Evolutionary conservation across 2,329 filamentous ascomycete species (phyloP).

Genomic region (Fusarium sp.): DNA sequence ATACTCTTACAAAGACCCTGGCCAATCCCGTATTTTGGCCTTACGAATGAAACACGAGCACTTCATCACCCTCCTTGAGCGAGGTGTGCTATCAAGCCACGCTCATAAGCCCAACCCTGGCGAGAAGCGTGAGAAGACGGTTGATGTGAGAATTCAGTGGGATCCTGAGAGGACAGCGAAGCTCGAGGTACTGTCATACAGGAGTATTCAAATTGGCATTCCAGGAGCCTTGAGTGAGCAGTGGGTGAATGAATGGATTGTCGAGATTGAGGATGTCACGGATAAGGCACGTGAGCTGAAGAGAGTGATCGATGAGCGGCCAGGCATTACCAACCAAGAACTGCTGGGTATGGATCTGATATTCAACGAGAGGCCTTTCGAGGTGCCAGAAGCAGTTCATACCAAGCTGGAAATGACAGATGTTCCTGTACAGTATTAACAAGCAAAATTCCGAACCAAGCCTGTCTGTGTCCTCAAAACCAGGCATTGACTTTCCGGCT

Average conservation of each 20-base stretch:
- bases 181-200: conserved; percentile 56
- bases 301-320: conserved; percentile 53
- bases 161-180: conserved; percentile 65
- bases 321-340: conserved; percentile 46
- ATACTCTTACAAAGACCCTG: conserved; percentile 65
- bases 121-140: conserved; percentile 41
- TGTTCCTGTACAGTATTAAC: background rate
- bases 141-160: conserved; percentile 67
- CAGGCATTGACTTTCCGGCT: conserved; percentile 20
- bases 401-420: conserved; percentile 46
- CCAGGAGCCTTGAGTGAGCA: conserved; percentile 53
- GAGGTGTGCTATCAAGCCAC: conserved; percentile 47
- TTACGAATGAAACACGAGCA: conserved; percentile 61
- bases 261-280: conserved; percentile 67
- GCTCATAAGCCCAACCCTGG: background rate
- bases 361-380: conserved; percentile 56
- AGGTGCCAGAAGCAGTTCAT: conserved; percentile 51
- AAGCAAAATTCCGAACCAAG: background rate
- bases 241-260: conserved; percentile 63
- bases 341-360: conserved; percentile 52
- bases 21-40: conserved; percentile 66
- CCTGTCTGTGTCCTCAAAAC: conserved; percentile 6
- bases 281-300: conserved; percentile 60
- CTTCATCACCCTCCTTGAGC: conserved; percentile 58
- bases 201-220: conserved; percentile 72